phyloP scores from a whole-genome alignment of 495 filamentous ascomycete species.

The Sporormia fimetaria region DNA sequence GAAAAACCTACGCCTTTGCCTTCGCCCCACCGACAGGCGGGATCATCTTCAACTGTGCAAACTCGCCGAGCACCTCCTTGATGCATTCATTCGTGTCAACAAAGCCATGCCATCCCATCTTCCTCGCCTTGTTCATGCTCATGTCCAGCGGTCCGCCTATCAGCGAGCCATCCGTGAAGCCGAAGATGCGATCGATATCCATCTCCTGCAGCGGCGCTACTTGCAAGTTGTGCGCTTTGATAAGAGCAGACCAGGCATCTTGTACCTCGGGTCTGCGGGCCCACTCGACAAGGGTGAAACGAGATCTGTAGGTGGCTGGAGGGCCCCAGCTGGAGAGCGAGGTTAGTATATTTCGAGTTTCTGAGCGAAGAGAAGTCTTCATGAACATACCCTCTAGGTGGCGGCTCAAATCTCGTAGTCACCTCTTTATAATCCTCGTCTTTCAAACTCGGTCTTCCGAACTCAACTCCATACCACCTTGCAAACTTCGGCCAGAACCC shows the following conservation, averaged over 20 bases:
- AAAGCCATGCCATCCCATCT: conserved; percentile 35
- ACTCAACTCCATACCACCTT: conserved; percentile 35
- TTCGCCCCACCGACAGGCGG: conserved; percentile 15
- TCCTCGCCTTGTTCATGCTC: conserved; percentile 34
- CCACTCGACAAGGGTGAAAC: conserved; percentile 38
- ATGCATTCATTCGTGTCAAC: conserved; percentile 34
- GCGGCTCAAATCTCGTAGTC: neutral
- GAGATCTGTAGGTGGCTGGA: conserved; percentile 28
- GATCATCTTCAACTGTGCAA: conserved; percentile 32
- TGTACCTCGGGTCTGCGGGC: conserved; percentile 37
- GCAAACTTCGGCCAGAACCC: conserved; percentile 39
- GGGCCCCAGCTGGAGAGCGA: conserved; percentile 31
- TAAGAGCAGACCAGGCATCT: conserved; percentile 35
- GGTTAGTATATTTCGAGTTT: no score
- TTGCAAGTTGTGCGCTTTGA: conserved; percentile 13
- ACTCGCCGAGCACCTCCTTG: conserved; percentile 30
- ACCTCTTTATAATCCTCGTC: conserved; percentile 16
- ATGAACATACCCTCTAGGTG: conserved; percentile 19
- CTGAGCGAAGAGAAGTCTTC: neutral
- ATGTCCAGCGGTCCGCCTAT: conserved; percentile 12
- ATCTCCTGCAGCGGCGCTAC: conserved; percentile 22
- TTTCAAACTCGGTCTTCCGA: conserved; percentile 22
- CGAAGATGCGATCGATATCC: conserved; percentile 32
- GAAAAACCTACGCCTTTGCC: no score
- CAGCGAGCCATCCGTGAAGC: conserved; percentile 28